Evolutionary conservation across 2,329 filamentous ascomycete genomes (phyloP).

Genomic region (Pseudogymnoascus sp.): DNA sequence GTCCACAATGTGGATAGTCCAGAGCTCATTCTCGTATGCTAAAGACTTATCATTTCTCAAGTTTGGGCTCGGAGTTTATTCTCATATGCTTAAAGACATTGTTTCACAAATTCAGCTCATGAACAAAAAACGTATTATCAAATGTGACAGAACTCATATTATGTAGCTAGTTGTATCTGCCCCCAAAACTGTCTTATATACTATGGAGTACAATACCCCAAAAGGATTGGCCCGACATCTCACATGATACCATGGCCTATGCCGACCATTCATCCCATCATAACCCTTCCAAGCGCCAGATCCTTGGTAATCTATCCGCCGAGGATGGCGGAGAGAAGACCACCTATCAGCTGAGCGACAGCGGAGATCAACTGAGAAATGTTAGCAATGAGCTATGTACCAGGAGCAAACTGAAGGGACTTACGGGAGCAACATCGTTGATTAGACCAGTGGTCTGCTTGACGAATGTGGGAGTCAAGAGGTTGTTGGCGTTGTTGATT

Average conservation of each 20-base stretch:
- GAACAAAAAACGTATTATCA: not conserved
- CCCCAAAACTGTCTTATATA: not conserved
- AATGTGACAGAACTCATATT: not conserved
- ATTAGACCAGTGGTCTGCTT: not conserved
- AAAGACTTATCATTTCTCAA: no score
- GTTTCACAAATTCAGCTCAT: not conserved
- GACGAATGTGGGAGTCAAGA: not conserved
- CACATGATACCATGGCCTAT: not conserved
- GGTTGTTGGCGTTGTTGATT: slow-evolving; percentile 2
- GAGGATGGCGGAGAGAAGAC: not conserved
- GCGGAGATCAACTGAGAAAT: not conserved
- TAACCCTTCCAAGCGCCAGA: not conserved
- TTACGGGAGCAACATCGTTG: not conserved
- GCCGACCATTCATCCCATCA: not conserved
- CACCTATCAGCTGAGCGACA: not conserved
- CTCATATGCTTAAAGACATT: no score
- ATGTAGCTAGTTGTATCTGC: not conserved
- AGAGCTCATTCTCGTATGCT: no score
- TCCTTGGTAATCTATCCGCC: not conserved
- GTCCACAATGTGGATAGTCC: no score
- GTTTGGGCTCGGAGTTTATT: no score
- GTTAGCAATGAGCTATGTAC: not conserved
- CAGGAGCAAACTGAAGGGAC: not conserved
- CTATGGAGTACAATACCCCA: not conserved
- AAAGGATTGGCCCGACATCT: not conserved